A percentile compares a stretch with the other conserved stretches of the same genome.
These are phyloP conservation scores for Penstemon eatonii DNA, from an alignment of 257 asterid species.

Conservation along the genomic window DNA sequence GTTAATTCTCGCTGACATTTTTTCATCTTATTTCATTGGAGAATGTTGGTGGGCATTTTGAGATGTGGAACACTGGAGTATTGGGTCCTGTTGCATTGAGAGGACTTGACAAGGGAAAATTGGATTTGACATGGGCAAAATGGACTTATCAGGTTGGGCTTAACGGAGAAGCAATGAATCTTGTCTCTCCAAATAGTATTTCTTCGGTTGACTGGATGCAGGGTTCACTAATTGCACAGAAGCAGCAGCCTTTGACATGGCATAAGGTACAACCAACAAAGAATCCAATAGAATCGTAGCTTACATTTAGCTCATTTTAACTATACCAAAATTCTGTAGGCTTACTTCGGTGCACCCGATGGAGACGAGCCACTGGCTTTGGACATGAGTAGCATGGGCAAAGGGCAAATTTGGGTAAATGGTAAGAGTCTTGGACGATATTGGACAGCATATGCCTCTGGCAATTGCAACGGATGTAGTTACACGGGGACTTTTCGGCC, in stretches of 20 bases:
- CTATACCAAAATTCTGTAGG: constrained; percentile 41
- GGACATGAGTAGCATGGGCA: constrained; percentile 94
- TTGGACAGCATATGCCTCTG: constrained; percentile 75
- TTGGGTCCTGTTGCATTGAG: constrained; percentile 75
- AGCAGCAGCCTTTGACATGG: constrained; percentile 79
- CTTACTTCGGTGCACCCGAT: constrained; percentile 68
- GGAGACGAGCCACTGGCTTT: constrained; percentile 90
- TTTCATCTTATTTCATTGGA: constrained; percentile 31
- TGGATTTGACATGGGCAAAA: constrained; percentile 71
- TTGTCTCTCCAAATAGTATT: constrained; percentile 53
- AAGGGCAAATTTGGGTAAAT: constrained; percentile 90
- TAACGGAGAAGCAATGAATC: constrained; percentile 78
- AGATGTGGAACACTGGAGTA: constrained; percentile 74
- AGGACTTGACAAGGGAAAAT: constrained; percentile 76
- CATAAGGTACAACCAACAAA: constrained; percentile 50
- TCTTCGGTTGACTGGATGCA: constrained; percentile 80
- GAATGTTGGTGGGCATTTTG: constrained; percentile 80
- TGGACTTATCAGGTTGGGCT: constrained; percentile 98
- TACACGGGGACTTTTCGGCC: constrained; percentile 69
- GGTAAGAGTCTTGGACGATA: constrained; percentile 88
- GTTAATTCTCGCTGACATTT: constrained; percentile 16
- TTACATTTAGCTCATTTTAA: not conserved
- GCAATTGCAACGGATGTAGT: constrained; percentile 68
- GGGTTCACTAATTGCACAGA: constrained; percentile 73
- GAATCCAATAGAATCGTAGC: constrained; percentile 9